Percentiles rank a stretch among this genome's conserved stretches.
phyloP scores from a whole-genome alignment of 2,329 filamentous ascomycete species.

The Nannizziopsis barbatae region DNA sequence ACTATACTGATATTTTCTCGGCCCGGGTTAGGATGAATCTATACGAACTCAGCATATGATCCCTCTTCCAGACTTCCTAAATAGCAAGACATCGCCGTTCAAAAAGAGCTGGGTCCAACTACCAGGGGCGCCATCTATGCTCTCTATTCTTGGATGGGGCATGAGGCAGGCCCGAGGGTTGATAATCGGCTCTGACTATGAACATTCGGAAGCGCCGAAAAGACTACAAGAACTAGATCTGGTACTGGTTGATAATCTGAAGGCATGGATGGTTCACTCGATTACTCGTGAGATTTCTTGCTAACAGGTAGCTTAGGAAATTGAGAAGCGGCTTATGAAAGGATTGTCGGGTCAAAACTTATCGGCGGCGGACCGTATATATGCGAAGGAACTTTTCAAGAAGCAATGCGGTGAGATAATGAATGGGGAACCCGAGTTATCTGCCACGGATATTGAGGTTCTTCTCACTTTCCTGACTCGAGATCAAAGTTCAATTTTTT shows the following conservation, averaged over 20 bases:
- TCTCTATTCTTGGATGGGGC: conserved; percentile 64
- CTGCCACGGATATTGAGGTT: conserved; percentile 55
- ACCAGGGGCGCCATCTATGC: conserved; percentile 44
- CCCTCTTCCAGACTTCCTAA: conserved; percentile 57
- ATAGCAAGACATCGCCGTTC: conserved; percentile 59
- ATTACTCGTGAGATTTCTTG: background rate
- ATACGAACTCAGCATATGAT: conserved; percentile 58
- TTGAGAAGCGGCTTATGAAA: conserved; percentile 45
- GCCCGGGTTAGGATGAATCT: conserved; percentile 49
- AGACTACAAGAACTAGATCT: conserved; percentile 33
- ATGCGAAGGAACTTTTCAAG: conserved; percentile 54
- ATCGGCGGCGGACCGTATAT: conserved; percentile 53
- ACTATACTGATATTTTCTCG: background rate
- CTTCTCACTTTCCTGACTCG: conserved; percentile 59
- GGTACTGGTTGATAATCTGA: conserved; percentile 46
- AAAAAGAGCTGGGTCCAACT: conserved; percentile 51
- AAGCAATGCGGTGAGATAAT: conserved; percentile 47
- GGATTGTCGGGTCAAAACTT: conserved; percentile 35
- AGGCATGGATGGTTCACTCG: conserved; percentile 30
- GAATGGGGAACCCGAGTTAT: conserved; percentile 41
- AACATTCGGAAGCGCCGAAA: conserved; percentile 22
- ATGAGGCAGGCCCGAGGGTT: conserved; percentile 53
- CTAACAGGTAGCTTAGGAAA: conserved; percentile 30
- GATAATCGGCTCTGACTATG: conserved; percentile 40
- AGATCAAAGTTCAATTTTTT: conserved; percentile 47